These are phyloP conservation scores for Kuraishia floccosa DNA, from an alignment of 805 yeast genomes.

Conservation along the genomic window DNA sequence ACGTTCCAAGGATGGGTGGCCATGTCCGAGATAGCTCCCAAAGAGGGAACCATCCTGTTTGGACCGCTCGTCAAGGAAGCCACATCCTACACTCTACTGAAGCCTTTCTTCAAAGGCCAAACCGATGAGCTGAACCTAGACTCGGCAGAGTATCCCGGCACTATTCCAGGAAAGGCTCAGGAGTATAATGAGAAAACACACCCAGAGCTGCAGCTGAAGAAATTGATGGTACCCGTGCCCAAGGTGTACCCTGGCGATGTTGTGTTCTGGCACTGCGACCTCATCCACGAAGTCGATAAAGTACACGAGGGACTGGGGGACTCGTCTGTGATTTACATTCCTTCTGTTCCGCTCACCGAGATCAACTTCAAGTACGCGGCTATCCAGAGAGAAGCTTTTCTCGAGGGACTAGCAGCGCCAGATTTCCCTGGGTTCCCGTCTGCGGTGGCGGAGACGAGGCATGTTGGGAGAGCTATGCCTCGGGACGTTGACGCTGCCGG, in stretches of 20 bases:
- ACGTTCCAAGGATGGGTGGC: slow-evolving; percentile 34
- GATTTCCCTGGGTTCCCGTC: slow-evolving; percentile 17
- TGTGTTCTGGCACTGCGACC: slow-evolving; percentile 31
- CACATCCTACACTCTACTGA: slow-evolving; percentile 25
- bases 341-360: slow-evolving; percentile 20
- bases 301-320: slow-evolving; percentile 20
- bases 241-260: slow-evolving; percentile 28
- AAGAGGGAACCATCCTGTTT: slow-evolving; percentile 27
- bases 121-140: slow-evolving; percentile 19
- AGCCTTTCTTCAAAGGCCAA: slow-evolving; percentile 24
- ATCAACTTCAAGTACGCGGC: slow-evolving; percentile 8
- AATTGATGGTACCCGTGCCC: slow-evolving; percentile 23
- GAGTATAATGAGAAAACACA: slow-evolving; percentile 15
- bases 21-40: slow-evolving; percentile 19
- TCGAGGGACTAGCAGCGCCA: slow-evolving; percentile 13
- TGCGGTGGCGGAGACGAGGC: slow-evolving; percentile 12
- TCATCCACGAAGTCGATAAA: slow-evolving; percentile 27
- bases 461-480: slow-evolving; percentile 10
- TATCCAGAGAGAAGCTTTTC: slow-evolving; percentile 12
- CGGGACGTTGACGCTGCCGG: slow-evolving; percentile 11
- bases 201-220: slow-evolving; percentile 22
- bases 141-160: slow-evolving; percentile 24
- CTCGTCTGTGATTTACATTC: slow-evolving; percentile 26
- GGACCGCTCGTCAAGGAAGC: slow-evolving; percentile 23
- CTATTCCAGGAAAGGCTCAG: slow-evolving; percentile 24